A percentile compares a stretch with the other conserved stretches of the same genome.
phyloP scores from a whole-genome alignment of 805 yeast genomes.

The Sungouiozyma ichnusensis region DNA sequence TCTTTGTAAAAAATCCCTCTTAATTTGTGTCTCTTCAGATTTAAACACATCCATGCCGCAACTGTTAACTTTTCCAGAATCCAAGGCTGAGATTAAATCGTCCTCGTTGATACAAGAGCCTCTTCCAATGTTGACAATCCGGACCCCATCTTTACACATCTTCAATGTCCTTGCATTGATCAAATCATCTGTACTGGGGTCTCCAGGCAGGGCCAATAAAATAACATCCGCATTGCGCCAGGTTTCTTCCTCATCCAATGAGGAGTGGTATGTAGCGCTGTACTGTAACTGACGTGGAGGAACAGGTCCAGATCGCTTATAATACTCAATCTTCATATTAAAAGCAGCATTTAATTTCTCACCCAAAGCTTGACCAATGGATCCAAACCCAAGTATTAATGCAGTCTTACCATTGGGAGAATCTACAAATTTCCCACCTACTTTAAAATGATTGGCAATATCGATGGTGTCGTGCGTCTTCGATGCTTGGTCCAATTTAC shows the following conservation, averaged over 20 bases:
- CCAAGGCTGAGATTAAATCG: constrained; percentile 51
- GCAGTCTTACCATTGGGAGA: constrained; percentile 50
- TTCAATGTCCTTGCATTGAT: constrained; percentile 40
- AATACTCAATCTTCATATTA: constrained; percentile 56
- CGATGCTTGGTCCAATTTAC: not conserved
- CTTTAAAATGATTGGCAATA: constrained; percentile 33
- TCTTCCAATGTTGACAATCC: constrained; percentile 67
- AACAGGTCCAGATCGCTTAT: constrained; percentile 40
- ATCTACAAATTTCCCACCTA: constrained; percentile 38
- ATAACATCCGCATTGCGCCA: constrained; percentile 41
- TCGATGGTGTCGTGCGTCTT: constrained; percentile 9
- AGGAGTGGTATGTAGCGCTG: constrained; percentile 34
- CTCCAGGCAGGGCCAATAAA: constrained; percentile 58
- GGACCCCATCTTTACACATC: constrained; percentile 41
- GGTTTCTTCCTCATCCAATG: constrained; percentile 34
- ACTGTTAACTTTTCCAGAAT: constrained; percentile 47
- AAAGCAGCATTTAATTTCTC: constrained; percentile 38
- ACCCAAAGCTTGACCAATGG: constrained; percentile 60
- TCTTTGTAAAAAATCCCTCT: constrained; percentile 40
- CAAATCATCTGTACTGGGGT: constrained; percentile 45
- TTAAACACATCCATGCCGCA: constrained; percentile 69
- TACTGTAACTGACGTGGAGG: constrained; percentile 35
- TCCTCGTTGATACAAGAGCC: constrained; percentile 59
- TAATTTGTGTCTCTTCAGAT: constrained; percentile 44
- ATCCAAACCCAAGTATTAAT: constrained; percentile 65